Percentiles rank a stretch among this genome's conserved stretches.
Conservation (phyloP, 371 early-diverging fungal species). For the Saksenaea oblongispora region DNA sequence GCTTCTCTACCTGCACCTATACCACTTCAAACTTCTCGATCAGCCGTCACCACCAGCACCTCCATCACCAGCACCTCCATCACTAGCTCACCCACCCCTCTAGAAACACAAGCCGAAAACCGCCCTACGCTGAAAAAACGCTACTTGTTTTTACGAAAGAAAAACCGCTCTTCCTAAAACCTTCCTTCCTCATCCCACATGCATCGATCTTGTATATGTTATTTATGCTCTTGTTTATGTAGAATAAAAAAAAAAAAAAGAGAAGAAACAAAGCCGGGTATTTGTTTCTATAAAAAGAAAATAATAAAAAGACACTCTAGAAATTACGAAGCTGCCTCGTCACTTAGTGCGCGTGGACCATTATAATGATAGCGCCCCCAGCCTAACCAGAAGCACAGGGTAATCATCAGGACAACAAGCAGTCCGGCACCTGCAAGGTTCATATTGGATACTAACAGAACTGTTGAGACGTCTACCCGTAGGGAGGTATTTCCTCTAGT, state of each 20-base stretch:
- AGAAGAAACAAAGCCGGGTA: background rate
- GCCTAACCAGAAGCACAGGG: conserved; percentile 20
- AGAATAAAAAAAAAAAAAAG: background rate
- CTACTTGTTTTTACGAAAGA: background rate
- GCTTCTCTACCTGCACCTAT: background rate
- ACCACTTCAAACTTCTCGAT: background rate
- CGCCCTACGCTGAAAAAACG: background rate
- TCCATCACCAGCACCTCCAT: background rate
- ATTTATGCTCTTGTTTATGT: background rate
- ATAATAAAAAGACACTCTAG: background rate
- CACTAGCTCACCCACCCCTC: background rate
- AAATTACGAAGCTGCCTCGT: conserved; percentile 8
- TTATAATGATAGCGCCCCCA: conserved; percentile 30
- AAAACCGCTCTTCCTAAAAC: background rate
- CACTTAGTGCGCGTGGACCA: conserved; percentile 29
- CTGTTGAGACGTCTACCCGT: background rate
- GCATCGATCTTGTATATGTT: background rate
- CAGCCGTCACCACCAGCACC: background rate
- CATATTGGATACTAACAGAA: conserved; percentile 16
- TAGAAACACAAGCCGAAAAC: background rate
- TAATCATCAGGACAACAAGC: conserved; percentile 11
- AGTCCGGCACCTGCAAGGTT: conserved; percentile 27
- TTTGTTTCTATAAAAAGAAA: background rate
- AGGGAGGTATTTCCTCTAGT: background rate
- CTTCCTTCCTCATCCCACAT: background rate